Evolutionary conservation across 805 yeast species (phyloP), one percentile per base, ranked within the genome.

Genomic region (Nakazawaea holstii): DNA sequence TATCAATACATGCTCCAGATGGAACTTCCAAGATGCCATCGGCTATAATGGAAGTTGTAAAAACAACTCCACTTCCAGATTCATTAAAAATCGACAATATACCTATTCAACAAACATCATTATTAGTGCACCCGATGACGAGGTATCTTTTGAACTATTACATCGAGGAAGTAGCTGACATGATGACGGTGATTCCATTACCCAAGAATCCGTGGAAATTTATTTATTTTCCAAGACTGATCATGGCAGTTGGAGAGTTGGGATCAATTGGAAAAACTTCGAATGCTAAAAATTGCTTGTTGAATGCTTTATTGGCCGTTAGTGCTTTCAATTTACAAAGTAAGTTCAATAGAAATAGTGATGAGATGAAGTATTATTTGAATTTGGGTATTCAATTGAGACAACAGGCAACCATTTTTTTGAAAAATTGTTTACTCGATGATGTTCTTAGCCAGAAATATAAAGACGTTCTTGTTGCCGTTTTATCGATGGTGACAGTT

Each of bases 141-240:
- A 65, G 94, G 39, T 86, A 82, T 58, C 66, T 89, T 36, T 66
- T 89, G 41, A 81, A 82, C 51, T 80, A 89, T 58, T 89, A 87
- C 60, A 73, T 79, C 14, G 78, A 83, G 14, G 79, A 82, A 53
- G 94, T 89, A 1, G 92, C 92, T 0, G 94, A 87, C 59, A 77
- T 60, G 66, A 78, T 78, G 83, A 79, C 83, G 1, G 84, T 79
- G 24, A 75, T 79, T 37, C 83, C 83, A 1, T 62, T 79, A 24
- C 79, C 86, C 0, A 85, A 83, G 52, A 89, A 87, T 59, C 95
- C 96, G 0, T 89, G 96, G 96, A 84, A 84, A 56, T 80, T 84
- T 2, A 79, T 87, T n/a, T 88, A 87, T 62, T 80, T 88, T 51
- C 95, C 96, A 0, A 65, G 94, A 43, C 96, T 95, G 1, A 64